Evolutionary conservation across 2,329 filamentous ascomycete species (phyloP).

Genomic region (Phaeosphaeria sp.): DNA sequence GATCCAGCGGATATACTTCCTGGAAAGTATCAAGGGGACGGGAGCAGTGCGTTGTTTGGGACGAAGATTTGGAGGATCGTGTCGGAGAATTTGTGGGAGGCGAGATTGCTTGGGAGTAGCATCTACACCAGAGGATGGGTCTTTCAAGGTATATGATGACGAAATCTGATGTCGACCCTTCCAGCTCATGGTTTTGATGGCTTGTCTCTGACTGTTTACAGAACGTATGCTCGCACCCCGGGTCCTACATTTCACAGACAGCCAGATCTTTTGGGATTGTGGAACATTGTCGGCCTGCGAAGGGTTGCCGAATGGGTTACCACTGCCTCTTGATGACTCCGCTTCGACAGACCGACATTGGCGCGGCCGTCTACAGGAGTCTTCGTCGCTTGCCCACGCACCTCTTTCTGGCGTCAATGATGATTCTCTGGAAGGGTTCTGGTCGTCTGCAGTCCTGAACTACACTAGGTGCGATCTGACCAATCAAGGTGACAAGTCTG

Average conservation of each 20-base stretch:
- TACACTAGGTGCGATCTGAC: conserved; percentile 31
- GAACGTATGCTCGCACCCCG: conserved; percentile 37
- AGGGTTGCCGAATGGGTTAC: conserved; percentile 27
- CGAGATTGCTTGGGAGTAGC: conserved; percentile 18
- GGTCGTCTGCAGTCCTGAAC: conserved; percentile 21
- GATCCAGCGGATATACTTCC: conserved; percentile 19
- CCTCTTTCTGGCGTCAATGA: conserved; percentile 17
- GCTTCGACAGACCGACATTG: conserved; percentile 31
- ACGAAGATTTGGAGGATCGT: conserved; percentile 24
- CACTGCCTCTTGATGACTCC: conserved; percentile 20
- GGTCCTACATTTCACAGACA: conserved; percentile 30
- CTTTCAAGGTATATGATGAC: conserved; percentile 31
- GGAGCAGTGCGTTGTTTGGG: conserved; percentile 15
- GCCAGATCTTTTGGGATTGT: conserved; percentile 40
- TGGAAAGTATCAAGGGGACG: conserved; percentile 12
- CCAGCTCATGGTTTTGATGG: neutral
- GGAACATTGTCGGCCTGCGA: conserved; percentile 30
- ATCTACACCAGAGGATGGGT: conserved; percentile 37
- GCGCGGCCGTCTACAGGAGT: conserved; percentile 29
- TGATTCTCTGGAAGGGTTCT: conserved; percentile 24
- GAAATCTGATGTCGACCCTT: too few species aligned
- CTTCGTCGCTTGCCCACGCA: neutral
- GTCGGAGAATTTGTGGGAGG: conserved; percentile 25
- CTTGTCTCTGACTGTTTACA: conserved; percentile 6
- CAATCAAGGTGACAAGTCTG: conserved; percentile 22